Conservation (phyloP, 2,329 filamentous ascomycete species). For the Magnaporthiopsis incrustans region DNA sequence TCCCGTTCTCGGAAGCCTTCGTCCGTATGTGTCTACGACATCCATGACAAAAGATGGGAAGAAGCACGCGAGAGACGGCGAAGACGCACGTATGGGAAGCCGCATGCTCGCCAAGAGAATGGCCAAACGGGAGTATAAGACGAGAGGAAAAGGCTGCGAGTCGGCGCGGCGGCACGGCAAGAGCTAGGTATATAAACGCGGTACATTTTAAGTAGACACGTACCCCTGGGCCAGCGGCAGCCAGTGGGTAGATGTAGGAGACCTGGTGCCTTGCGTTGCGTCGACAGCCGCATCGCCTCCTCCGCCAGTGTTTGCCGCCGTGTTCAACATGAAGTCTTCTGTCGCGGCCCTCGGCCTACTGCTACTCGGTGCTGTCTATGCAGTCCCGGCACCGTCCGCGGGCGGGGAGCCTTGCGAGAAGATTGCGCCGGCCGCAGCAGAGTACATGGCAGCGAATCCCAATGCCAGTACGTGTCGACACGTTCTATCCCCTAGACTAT, state of each 20-base stretch:
- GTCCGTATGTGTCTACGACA: background rate
- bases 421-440: background rate
- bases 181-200: background rate
- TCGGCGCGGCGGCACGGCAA: background rate
- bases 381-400: background rate
- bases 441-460: background rate
- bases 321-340: background rate
- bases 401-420: background rate
- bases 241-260: background rate
- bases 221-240: background rate
- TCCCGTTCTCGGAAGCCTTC: background rate
- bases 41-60: background rate
- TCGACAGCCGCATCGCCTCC: background rate
- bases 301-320: background rate
- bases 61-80: background rate
- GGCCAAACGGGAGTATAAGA: background rate
- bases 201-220: background rate
- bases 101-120: background rate
- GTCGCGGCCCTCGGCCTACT: background rate
- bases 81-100: background rate
- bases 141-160: background rate
- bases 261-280: background rate
- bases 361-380: background rate
- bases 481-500: background rate
- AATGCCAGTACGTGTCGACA: background rate